A percentile compares a stretch with the other conserved stretches of the same genome.
Evolutionary conservation across 2,329 filamentous ascomycete genomes (phyloP).

Genomic region (Penicillium sp.): DNA sequence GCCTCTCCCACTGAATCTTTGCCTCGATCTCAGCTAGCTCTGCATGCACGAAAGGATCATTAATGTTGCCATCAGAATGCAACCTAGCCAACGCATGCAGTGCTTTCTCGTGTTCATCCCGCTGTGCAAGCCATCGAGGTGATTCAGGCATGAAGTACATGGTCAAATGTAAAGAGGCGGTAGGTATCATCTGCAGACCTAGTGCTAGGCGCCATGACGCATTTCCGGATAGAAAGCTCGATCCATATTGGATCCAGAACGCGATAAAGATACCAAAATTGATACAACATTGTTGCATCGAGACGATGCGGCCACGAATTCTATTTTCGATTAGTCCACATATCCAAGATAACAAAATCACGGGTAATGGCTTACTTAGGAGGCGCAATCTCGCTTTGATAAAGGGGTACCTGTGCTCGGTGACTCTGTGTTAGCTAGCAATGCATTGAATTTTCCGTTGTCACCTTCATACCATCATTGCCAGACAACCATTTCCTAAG

Average conservation of each 20-base stretch:
- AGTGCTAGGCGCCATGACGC: constrained; percentile 10
- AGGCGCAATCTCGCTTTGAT: constrained; percentile 10
- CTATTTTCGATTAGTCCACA: neutral
- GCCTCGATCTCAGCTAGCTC: constrained; percentile 20
- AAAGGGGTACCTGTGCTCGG: constrained; percentile 4
- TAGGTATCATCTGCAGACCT: constrained; percentile 14
- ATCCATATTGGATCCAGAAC: constrained; percentile 19
- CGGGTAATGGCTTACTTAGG: neutral
- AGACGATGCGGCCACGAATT: constrained; percentile 25
- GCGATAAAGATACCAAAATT: constrained; percentile 22
- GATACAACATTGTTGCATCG: constrained; percentile 25
- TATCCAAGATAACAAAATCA: neutral
- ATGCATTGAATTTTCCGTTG: neutral
- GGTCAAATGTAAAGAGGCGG: constrained; percentile 6
- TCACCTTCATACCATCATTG: constrained; percentile 17
- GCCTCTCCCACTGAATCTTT: constrained; percentile 14
- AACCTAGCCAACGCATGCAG: constrained; percentile 7
- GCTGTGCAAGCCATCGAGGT: constrained; percentile 11
- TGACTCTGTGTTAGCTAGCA: neutral
- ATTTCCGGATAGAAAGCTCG: constrained; percentile 5
- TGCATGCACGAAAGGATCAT: constrained; percentile 9
- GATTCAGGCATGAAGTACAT: constrained; percentile 15
- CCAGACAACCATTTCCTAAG: constrained; percentile 25
- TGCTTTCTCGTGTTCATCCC: constrained; percentile 12
- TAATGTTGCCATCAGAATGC: constrained; percentile 8